phyloP scores from a whole-genome alignment of 495 filamentous ascomycete genomes.

The Hypoxylon perforatum region DNA sequence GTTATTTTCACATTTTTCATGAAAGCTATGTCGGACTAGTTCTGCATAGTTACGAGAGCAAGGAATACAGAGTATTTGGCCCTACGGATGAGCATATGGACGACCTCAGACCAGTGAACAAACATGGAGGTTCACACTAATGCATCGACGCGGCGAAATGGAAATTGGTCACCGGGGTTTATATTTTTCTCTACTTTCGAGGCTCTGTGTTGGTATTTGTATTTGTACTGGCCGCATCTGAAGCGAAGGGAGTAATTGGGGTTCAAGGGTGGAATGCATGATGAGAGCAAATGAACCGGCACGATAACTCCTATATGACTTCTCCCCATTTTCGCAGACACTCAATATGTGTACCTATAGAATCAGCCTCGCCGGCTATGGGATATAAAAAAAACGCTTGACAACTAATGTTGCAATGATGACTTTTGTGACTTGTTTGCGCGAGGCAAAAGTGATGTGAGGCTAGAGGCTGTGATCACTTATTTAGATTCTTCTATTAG shows the following conservation, averaged over 20 bases:
- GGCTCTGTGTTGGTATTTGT: slow-evolving; percentile 9
- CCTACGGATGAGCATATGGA: slow-evolving; percentile 16
- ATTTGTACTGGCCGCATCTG: slow-evolving; percentile 14
- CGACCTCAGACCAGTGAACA: not conserved
- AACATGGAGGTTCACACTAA: slow-evolving; percentile 15
- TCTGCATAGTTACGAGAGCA: not conserved
- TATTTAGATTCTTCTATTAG: no score
- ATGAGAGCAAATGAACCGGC: slow-evolving; percentile 32
- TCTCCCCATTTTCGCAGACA: slow-evolving; percentile 6
- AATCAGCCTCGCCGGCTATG: slow-evolving; percentile 12
- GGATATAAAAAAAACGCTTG: slow-evolving; percentile 14
- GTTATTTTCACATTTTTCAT: slow-evolving; percentile 8
- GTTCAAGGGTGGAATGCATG: slow-evolving; percentile 23
- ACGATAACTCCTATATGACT: slow-evolving; percentile 22
- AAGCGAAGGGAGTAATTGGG: slow-evolving; percentile 16
- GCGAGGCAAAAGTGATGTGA: not conserved
- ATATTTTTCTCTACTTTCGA: not conserved
- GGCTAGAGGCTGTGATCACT: not conserved
- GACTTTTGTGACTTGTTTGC: not conserved
- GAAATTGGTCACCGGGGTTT: slow-evolving; percentile 5
- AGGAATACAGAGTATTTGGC: not conserved
- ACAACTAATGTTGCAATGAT: not conserved
- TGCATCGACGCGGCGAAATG: slow-evolving; percentile 41
- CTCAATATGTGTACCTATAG: slow-evolving; percentile 24
- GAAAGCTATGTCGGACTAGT: not conserved